These are phyloP conservation scores for Coemansia sp. DNA, from an alignment of 192 early-diverging fungal species.

Conservation along the genomic window DNA sequence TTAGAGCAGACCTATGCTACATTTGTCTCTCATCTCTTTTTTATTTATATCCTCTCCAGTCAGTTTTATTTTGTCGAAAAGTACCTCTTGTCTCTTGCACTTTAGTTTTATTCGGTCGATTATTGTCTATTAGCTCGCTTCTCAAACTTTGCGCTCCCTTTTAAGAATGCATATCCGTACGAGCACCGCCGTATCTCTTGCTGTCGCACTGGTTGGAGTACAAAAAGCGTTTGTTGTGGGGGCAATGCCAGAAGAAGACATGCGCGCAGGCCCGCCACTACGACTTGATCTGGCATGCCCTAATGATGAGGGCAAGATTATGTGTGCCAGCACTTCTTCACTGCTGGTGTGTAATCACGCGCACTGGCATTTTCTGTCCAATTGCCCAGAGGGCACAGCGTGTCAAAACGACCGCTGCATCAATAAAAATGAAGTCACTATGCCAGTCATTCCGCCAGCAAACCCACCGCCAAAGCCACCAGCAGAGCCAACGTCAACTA, in stretches of 20 bases:
- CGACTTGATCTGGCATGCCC: not conserved
- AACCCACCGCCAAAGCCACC: not conserved
- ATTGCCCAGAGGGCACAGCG: constrained; percentile 3
- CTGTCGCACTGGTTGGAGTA: not conserved
- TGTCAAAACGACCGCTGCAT: constrained; percentile 1
- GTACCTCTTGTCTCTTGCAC: not conserved
- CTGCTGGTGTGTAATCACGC: not conserved
- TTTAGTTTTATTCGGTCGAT: not conserved
- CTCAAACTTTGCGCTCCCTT: not conserved
- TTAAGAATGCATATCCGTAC: not conserved
- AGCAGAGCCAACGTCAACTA: not conserved
- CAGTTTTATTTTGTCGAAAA: too few species aligned
- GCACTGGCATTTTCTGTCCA: not conserved
- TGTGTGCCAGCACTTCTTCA: not conserved
- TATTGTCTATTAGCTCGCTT: too few species aligned
- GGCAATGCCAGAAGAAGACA: not conserved
- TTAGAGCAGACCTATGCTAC: too few species aligned
- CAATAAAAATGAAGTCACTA: not conserved
- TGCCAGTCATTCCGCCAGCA: not conserved
- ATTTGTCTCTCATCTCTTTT: not conserved
- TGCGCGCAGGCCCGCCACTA: not conserved
- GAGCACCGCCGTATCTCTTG: not conserved
- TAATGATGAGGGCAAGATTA: not conserved
- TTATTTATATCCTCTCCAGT: not conserved
- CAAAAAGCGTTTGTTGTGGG: not conserved